phyloP scores from a whole-genome alignment of 2,329 filamentous ascomycete genomes.

The Sodiomyces alkalinus region DNA sequence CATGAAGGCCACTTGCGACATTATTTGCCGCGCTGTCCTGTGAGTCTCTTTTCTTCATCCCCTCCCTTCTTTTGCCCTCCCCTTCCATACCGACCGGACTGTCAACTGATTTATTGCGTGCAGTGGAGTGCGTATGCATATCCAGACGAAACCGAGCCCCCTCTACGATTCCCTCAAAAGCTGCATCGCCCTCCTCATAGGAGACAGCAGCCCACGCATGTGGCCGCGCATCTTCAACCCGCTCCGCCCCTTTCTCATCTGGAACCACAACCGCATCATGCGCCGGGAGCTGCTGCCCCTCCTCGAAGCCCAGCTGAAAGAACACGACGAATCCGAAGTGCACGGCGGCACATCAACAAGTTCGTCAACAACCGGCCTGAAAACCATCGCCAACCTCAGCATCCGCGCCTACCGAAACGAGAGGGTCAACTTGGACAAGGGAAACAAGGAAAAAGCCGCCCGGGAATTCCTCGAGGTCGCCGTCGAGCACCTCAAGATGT shows the following conservation, averaged over 20 bases:
- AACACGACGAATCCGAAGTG: not conserved
- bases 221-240: no score
- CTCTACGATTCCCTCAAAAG: conserved; percentile 2
- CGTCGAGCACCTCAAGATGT: conserved; percentile 18
- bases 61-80: no score
- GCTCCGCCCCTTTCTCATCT: not conserved
- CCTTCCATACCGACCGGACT: no score
- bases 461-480: conserved; percentile 9
- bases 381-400: conserved; percentile 14
- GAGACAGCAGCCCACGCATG: no score
- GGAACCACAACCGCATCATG: conserved; percentile 2
- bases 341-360: conserved; percentile 11
- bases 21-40: conserved; percentile 21
- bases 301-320: conserved; percentile 2
- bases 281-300: conserved; percentile 1
- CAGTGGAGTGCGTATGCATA: conserved; percentile 3
- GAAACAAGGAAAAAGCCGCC: not conserved
- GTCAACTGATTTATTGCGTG: no score
- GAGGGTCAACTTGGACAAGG: no score
- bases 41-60: no score
- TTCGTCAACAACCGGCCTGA: no score
- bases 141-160: conserved; percentile 2
- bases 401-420: conserved; percentile 7
- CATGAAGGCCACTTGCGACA: conserved; percentile 22
- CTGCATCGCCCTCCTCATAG: not conserved